Conservation (phyloP, 2,329 filamentous ascomycete genomes). For the Epicoccum sorghinum region DNA sequence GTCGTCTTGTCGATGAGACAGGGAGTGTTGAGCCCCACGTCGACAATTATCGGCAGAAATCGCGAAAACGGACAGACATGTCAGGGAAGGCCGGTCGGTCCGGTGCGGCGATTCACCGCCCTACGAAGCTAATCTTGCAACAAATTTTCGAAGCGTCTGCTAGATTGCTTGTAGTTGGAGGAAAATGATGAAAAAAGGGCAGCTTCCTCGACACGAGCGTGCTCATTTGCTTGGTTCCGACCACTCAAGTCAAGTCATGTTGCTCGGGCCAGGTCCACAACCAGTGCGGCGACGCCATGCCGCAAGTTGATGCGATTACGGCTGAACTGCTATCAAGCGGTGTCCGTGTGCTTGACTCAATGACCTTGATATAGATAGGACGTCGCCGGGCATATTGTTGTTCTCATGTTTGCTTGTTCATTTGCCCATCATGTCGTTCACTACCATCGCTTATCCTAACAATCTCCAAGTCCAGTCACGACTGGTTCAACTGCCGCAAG, state of each 20-base stretch:
- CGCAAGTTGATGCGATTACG: slow-evolving; percentile 6
- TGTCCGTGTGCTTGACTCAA: slow-evolving; percentile 14
- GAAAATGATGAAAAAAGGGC: slow-evolving; percentile 2
- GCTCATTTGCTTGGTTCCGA: not conserved
- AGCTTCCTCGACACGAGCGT: not conserved
- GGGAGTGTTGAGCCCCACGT: slow-evolving; percentile 11
- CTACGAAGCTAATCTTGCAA: not conserved
- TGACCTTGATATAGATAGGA: slow-evolving; percentile 6
- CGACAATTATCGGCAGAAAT: slow-evolving; percentile 17
- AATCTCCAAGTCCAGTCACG: slow-evolving; percentile 41
- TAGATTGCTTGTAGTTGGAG: slow-evolving; percentile 8
- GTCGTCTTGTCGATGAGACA: not conserved
- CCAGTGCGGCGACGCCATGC: slow-evolving; percentile 11
- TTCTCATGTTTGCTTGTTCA: not conserved
- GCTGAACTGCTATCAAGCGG: slow-evolving; percentile 2
- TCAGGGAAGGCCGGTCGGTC: slow-evolving; percentile 8
- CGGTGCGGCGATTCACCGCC: slow-evolving; percentile 10
- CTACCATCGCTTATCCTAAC: slow-evolving; percentile 17
- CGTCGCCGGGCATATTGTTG: not conserved
- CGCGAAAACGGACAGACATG: slow-evolving; percentile 4
- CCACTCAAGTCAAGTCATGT: slow-evolving; percentile 4
- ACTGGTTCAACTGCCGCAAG: slow-evolving; percentile 40
- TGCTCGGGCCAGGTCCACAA: not conserved
- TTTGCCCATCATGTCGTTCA: slow-evolving; percentile 12
- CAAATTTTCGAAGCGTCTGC: slow-evolving; percentile 7